A percentile compares a stretch with the other conserved stretches of the same genome.
These are phyloP conservation scores for Phanerochaete sordida DNA, from an alignment of 768 basidiomycete species.

Conservation along the genomic window DNA sequence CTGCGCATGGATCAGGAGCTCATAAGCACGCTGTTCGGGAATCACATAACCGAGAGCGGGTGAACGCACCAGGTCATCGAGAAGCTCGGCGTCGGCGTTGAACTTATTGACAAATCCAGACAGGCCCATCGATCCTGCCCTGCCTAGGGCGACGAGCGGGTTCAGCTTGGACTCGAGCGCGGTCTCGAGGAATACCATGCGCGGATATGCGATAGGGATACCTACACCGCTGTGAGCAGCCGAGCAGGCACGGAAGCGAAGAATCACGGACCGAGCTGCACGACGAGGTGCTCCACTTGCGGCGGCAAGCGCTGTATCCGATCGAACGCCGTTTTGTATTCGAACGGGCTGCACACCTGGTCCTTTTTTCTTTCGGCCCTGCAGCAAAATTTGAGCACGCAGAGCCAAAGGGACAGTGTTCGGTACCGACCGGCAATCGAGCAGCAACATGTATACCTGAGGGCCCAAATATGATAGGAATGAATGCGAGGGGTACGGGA, in stretches of 20 bases:
- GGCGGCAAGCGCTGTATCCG: slow-evolving; percentile 58
- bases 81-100: slow-evolving; percentile 87
- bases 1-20: slow-evolving; percentile 29
- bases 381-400: slow-evolving; percentile 15
- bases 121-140: slow-evolving; percentile 61
- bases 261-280: slow-evolving; percentile 62
- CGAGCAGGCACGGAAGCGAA: background rate
- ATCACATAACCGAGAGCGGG: background rate
- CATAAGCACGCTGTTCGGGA: background rate
- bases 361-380: slow-evolving; percentile 84
- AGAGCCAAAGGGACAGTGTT: background rate
- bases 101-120: slow-evolving; percentile 87
- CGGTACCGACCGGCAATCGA: slow-evolving; percentile 72
- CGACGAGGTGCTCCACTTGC: slow-evolving; percentile 74
- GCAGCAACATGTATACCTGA: slow-evolving; percentile 63
- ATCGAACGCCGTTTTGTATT: slow-evolving; percentile 74
- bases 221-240: slow-evolving; percentile 33
- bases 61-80: slow-evolving; percentile 77
- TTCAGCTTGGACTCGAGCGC: slow-evolving; percentile 81
- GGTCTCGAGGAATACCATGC: slow-evolving; percentile 84
- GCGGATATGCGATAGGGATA: slow-evolving; percentile 87
- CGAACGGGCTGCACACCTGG: slow-evolving; percentile 69
- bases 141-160: slow-evolving; percentile 74
- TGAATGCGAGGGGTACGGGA: slow-evolving; percentile 80
- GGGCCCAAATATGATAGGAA: slow-evolving; percentile 80